Evolutionary conservation across 371 early-diverging fungal genomes (phyloP).

Genomic region (Mortierella sp.): DNA sequence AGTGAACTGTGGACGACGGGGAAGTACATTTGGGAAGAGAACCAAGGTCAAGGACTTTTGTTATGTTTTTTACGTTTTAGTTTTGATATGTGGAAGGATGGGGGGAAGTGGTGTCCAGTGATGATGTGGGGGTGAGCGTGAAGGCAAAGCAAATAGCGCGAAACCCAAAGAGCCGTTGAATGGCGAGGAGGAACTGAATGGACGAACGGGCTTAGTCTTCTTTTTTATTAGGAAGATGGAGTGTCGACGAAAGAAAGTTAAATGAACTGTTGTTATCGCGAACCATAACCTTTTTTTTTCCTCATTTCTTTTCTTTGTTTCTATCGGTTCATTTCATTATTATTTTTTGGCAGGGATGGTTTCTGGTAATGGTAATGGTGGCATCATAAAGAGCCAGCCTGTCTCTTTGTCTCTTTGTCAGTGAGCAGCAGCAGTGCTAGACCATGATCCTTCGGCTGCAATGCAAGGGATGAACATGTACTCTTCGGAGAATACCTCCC

Average conservation of each 20-base stretch:
- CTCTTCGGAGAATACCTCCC: background rate
- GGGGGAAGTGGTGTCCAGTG: background rate
- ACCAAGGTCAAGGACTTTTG: background rate
- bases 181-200: background rate
- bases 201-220: background rate
- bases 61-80: background rate
- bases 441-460: background rate
- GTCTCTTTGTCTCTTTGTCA: background rate
- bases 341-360: background rate
- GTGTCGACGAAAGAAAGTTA: background rate
- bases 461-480: background rate
- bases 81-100: background rate
- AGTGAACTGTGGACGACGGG: too few species aligned
- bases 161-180: background rate
- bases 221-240: background rate
- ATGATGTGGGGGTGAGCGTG: background rate
- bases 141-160: background rate
- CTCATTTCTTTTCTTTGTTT: background rate
- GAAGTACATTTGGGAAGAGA: too few species aligned
- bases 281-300: slow-evolving; percentile 4
- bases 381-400: background rate
- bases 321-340: background rate
- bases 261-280: background rate
- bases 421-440: background rate
- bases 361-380: background rate